Percentiles rank a stretch among this genome's conserved stretches.
Conservation (phyloP, 2,329 filamentous ascomycete genomes). For the Claviceps sp. region DNA sequence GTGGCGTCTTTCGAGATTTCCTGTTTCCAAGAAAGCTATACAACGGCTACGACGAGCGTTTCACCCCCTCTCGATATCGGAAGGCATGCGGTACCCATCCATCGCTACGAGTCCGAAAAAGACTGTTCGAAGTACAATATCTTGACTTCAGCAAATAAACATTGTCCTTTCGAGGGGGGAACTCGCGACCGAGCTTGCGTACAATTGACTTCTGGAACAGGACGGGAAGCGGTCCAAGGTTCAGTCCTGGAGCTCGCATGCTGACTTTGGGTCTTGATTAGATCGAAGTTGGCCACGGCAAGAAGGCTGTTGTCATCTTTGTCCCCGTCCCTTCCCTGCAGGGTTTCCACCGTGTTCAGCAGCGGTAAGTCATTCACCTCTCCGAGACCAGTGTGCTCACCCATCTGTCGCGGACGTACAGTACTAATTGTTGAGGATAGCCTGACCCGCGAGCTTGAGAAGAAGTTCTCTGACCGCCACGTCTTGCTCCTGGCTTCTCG, state of each 20-base stretch:
- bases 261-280: slow-evolving; percentile 58
- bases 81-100: not conserved
- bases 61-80: slow-evolving; percentile 2
- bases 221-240: slow-evolving; percentile 66
- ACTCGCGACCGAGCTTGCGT: slow-evolving; percentile 20
- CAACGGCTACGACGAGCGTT: slow-evolving; percentile 19
- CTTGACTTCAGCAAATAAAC: slow-evolving; percentile 4
- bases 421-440: slow-evolving; percentile 30
- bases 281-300: slow-evolving; percentile 99
- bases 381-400: not conserved
- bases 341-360: slow-evolving; percentile 99
- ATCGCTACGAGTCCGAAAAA: slow-evolving; percentile 7
- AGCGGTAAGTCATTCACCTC: slow-evolving; percentile 60
- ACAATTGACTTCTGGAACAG: slow-evolving; percentile 43
- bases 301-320: slow-evolving; percentile 99
- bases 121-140: not conserved
- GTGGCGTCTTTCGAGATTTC: slow-evolving; percentile 19
- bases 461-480: slow-evolving; percentile 99
- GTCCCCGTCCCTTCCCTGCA: slow-evolving; percentile 97
- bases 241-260: slow-evolving; percentile 61
- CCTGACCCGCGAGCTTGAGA: slow-evolving; percentile 99
- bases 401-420: not conserved
- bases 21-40: slow-evolving; percentile 29
- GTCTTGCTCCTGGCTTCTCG: slow-evolving; percentile 97
- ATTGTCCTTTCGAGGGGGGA: slow-evolving; percentile 8